Percentiles rank a stretch among this genome's conserved stretches.
phyloP scores from a whole-genome alignment of 768 basidiomycete genomes.

The Mycena metata region DNA sequence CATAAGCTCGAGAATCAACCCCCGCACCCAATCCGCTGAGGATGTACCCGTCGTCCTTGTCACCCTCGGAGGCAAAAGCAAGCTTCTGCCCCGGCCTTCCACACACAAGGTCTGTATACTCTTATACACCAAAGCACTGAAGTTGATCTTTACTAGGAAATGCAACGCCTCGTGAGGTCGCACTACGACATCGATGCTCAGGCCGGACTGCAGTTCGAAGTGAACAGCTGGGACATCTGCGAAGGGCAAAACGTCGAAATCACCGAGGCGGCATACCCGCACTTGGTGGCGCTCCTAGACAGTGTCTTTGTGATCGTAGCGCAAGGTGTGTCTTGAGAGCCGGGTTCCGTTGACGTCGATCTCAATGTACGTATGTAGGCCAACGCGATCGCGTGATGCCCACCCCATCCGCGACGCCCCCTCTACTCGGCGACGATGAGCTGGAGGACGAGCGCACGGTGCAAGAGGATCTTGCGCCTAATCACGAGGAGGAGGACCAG shows the following conservation, averaged over 20 bases:
- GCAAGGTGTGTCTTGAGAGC: not conserved
- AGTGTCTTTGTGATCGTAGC: slow-evolving; percentile 10
- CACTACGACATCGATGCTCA: slow-evolving; percentile 21
- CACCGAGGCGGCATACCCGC: slow-evolving; percentile 28
- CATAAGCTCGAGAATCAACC: slow-evolving; percentile 34
- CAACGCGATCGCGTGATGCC: slow-evolving; percentile 25
- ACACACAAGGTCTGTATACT: slow-evolving; percentile 25
- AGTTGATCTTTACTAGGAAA: slow-evolving; percentile 19
- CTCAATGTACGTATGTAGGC: slow-evolving; percentile 1
- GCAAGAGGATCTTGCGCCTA: slow-evolving; percentile 2
- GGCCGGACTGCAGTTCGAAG: slow-evolving; percentile 25
- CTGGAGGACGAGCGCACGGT: slow-evolving; percentile 19
- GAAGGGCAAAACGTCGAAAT: slow-evolving; percentile 32
- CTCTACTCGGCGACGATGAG: slow-evolving; percentile 20
- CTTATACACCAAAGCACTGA: not conserved
- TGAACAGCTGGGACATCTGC: slow-evolving; percentile 34
- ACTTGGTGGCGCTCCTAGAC: slow-evolving; percentile 31
- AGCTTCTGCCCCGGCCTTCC: slow-evolving; percentile 31
- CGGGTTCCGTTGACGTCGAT: slow-evolving; percentile 13
- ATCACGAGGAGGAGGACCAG: not conserved
- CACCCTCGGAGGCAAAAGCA: slow-evolving; percentile 23
- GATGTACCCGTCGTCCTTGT: slow-evolving; percentile 34
- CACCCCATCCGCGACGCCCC: slow-evolving; percentile 34
- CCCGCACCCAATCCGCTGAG: slow-evolving; percentile 11
- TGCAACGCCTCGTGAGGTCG: slow-evolving; percentile 27